Conservation (phyloP, 495 filamentous ascomycete species). For the Trichoderma asperelloides region DNA sequence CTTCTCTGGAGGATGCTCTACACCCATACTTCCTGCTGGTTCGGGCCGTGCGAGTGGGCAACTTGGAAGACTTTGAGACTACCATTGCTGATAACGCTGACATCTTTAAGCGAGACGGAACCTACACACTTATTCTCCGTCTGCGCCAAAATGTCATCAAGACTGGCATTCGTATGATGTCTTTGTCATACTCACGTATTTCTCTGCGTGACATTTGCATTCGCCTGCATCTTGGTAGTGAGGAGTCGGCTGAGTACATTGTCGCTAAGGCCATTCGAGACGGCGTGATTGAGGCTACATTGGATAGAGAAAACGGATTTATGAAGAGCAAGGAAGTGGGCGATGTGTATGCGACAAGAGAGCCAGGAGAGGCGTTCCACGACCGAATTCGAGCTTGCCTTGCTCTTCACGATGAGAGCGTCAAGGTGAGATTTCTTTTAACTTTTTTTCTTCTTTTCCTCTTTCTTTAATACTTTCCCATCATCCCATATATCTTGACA, state of each 20-base stretch:
- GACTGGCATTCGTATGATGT: conserved; percentile 98
- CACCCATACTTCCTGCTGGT: conserved; percentile 89
- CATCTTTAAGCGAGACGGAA: conserved; percentile 85
- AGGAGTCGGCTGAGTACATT: conserved; percentile 97
- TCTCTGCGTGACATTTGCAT: conserved; percentile 97
- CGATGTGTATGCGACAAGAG: conserved; percentile 90
- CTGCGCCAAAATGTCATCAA: conserved; percentile 98
- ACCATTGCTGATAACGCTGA: conserved; percentile 70
- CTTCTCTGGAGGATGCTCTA: conserved; percentile 73
- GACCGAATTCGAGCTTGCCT: conserved; percentile 89
- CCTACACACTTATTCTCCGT: conserved; percentile 89
- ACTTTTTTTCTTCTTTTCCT: neutral
- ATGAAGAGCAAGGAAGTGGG: conserved; percentile 97
- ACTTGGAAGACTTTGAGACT: conserved; percentile 82
- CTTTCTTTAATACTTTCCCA: neutral
- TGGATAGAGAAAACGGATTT: conserved; percentile 90
- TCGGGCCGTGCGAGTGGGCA: conserved; percentile 88
- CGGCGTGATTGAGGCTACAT: conserved; percentile 90
- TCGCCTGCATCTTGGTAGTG: conserved; percentile 79
- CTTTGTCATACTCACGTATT: conserved; percentile 91
- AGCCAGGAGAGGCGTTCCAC: conserved; percentile 94
- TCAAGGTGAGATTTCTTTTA: conserved; percentile 65
- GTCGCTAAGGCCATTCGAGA: conserved; percentile 97
- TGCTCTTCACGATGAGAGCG: conserved; percentile 89
- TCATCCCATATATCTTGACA: conserved; percentile 8